phyloP scores from a whole-genome alignment of 306 rosid genomes.

The Mucuna pruriens region DNA sequence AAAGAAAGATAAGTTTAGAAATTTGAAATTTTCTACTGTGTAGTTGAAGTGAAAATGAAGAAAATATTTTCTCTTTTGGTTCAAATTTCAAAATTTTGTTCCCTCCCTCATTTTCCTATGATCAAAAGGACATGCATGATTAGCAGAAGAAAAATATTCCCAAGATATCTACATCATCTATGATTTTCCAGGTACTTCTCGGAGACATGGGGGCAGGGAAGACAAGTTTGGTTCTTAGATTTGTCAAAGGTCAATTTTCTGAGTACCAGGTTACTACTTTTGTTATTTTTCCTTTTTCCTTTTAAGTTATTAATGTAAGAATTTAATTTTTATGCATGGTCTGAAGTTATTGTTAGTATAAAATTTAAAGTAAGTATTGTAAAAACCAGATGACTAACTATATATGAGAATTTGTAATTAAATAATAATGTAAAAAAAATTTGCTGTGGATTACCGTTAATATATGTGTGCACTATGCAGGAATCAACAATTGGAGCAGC shows the following conservation, averaged over 20 bases:
- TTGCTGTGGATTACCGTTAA: background rate
- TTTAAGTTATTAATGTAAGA: no score
- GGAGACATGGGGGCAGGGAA: slow-evolving; percentile 96
- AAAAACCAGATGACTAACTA: no score
- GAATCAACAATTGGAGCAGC: slow-evolving; percentile 97
- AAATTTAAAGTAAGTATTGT: no score
- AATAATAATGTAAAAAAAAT: no score
- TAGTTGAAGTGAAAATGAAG: background rate
- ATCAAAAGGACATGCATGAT: background rate
- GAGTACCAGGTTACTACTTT: slow-evolving; percentile 70
- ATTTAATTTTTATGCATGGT: no score
- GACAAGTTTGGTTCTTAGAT: slow-evolving; percentile 86
- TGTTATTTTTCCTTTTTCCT: background rate
- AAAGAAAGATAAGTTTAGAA: no score
- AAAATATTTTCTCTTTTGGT: background rate
- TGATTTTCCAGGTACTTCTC: slow-evolving; percentile 68
- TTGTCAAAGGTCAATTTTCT: slow-evolving; percentile 83
- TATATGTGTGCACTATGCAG: slow-evolving; percentile 50
- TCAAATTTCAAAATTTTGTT: background rate
- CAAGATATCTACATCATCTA: background rate
- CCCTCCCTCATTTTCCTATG: background rate
- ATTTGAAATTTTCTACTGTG: background rate
- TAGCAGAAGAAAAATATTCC: background rate
- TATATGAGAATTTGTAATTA: no score
- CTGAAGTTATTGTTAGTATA: no score